phyloP scores from a whole-genome alignment of 768 basidiomycete genomes.

The Chalciporus piperatus region DNA sequence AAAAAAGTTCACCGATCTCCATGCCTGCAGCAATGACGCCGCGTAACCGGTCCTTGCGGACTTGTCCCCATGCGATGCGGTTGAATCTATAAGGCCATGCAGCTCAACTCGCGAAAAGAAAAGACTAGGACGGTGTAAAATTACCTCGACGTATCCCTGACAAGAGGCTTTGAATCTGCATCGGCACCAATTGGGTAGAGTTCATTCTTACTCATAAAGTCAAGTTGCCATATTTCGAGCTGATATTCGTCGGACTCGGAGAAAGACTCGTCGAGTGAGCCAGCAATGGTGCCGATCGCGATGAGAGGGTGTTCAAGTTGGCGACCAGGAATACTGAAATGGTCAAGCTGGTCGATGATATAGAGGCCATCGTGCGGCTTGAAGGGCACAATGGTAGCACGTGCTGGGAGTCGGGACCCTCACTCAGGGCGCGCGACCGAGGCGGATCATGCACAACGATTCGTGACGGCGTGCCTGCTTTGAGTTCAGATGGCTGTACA shows the following conservation, averaged over 20 bases:
- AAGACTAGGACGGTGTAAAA: slow-evolving; percentile 21
- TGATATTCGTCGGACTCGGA: slow-evolving; percentile 91
- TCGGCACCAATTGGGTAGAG: slow-evolving; percentile 68
- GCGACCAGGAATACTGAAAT: slow-evolving; percentile 58
- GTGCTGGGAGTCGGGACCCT: too few relatives aligned
- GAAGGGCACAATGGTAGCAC: too few relatives aligned
- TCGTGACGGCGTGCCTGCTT: too few relatives aligned
- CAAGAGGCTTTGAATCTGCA: slow-evolving; percentile 55
- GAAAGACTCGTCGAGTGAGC: slow-evolving; percentile 96
- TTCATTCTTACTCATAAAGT: slow-evolving; percentile 72
- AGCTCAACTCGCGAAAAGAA: slow-evolving; percentile 4
- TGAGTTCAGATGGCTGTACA: too few relatives aligned
- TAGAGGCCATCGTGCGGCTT: too few relatives aligned
- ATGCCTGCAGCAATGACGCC: slow-evolving; percentile 94
- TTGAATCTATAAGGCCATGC: slow-evolving; percentile 67
- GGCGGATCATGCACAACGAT: too few relatives aligned
- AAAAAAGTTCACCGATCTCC: slow-evolving; percentile 89
- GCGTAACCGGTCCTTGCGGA: slow-evolving; percentile 54
- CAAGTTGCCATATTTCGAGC: slow-evolving; percentile 93
- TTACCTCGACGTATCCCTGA: slow-evolving; percentile 69
- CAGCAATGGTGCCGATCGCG: slow-evolving; percentile 92
- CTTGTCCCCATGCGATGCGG: slow-evolving; percentile 86
- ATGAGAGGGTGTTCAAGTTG: slow-evolving; percentile 79
- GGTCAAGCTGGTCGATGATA: too few relatives aligned
- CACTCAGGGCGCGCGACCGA: too few relatives aligned